These are phyloP conservation scores for Sideroxylon spinosum DNA, from an alignment of 179 eudicot genomes.

Conservation along the genomic window DNA sequence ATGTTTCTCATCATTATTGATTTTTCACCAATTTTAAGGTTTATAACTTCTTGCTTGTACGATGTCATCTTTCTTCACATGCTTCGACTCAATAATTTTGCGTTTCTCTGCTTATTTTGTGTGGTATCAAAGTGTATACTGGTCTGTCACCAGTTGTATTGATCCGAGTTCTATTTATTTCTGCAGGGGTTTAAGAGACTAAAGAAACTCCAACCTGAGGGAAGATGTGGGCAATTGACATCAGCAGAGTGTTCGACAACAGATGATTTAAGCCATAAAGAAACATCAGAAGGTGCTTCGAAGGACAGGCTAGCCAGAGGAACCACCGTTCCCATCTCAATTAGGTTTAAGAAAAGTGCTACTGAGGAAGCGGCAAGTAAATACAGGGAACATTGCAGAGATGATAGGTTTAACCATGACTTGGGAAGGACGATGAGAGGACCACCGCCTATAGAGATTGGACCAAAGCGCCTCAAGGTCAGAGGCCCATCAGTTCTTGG, in stretches of 20 bases:
- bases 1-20: too few species aligned
- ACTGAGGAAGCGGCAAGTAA: conserved; percentile 33
- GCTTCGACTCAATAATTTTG: not conserved
- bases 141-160: not conserved
- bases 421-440: conserved; percentile 29
- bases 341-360: conserved; percentile 42
- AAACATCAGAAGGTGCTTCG: conserved; percentile 18
- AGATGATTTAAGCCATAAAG: conserved; percentile 25
- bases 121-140: not conserved
- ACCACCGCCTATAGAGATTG: conserved; percentile 35
- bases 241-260: conserved; percentile 25
- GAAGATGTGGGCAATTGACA: conserved; percentile 27
- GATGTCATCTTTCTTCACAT: not conserved
- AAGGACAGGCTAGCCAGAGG: conserved; percentile 33
- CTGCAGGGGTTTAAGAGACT: conserved; percentile 68
- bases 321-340: conserved; percentile 35
- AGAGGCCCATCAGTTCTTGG: conserved; percentile 57
- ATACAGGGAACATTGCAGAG: conserved; percentile 24
- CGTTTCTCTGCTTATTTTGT: not conserved
- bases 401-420: conserved; percentile 28
- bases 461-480: conserved; percentile 63
- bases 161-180: not conserved
- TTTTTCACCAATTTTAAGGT: not conserved
- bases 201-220: conserved; percentile 50
- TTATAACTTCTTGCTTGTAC: not conserved